Percentiles rank a stretch among this genome's conserved stretches.
Conservation (phyloP, 768 basidiomycete species). For the Psilocybe sp. region DNA sequence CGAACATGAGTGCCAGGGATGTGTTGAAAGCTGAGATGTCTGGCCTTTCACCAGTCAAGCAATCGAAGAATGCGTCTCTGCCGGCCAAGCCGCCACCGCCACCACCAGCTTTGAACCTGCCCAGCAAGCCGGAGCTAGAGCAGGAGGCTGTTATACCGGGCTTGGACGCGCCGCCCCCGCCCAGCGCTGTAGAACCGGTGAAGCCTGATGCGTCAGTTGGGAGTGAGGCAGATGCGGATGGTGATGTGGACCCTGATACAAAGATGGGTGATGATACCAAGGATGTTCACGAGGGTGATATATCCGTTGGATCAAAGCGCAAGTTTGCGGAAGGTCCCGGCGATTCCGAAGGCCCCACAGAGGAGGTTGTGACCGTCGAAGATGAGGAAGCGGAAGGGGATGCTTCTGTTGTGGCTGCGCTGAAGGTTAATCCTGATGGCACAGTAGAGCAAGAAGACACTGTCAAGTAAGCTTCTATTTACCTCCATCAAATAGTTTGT, state of each 20-base stretch:
- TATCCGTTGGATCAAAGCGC: slow-evolving; percentile 33
- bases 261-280: slow-evolving; percentile 19
- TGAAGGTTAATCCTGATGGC: slow-evolving; percentile 87
- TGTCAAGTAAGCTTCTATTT: slow-evolving; percentile 65
- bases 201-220: slow-evolving; percentile 7
- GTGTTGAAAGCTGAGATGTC: slow-evolving; percentile 88
- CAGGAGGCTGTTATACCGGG: slow-evolving; percentile 36
- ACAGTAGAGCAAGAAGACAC: slow-evolving; percentile 93
- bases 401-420: slow-evolving; percentile 39
- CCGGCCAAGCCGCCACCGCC: slow-evolving; percentile 12
- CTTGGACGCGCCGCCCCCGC: slow-evolving; percentile 25
- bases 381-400: slow-evolving; percentile 42
- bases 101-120: slow-evolving; percentile 17
- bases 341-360: slow-evolving; percentile 29
- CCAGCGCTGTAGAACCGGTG: not conserved
- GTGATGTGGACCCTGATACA: slow-evolving; percentile 27
- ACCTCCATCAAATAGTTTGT: not conserved
- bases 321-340: slow-evolving; percentile 47
- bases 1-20: slow-evolving; percentile 96
- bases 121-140: slow-evolving; percentile 21
- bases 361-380: slow-evolving; percentile 47
- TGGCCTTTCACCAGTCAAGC: slow-evolving; percentile 48
- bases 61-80: slow-evolving; percentile 26
- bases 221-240: slow-evolving; percentile 27
- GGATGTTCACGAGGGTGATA: slow-evolving; percentile 13